Evolutionary conservation across 495 filamentous ascomycete species (phyloP).

Genomic region (Tuber indicum): DNA sequence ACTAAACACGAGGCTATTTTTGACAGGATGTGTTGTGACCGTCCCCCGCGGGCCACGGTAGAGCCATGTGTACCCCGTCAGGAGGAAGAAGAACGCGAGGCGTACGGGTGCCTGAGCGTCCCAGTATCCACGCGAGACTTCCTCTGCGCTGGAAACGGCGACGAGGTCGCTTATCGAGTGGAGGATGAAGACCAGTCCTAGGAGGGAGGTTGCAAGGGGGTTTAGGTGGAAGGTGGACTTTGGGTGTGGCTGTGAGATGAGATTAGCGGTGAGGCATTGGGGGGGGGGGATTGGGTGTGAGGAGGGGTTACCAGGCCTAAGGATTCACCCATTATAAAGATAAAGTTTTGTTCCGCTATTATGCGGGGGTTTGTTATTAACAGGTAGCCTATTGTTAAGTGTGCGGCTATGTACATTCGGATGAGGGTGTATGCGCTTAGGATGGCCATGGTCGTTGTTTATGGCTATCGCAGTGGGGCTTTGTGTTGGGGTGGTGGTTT

Average conservation of each 20-base stretch:
- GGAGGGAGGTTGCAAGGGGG: slow-evolving; percentile 34
- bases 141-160: slow-evolving; percentile 22
- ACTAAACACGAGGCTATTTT: slow-evolving; percentile 37
- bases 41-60: slow-evolving; percentile 31
- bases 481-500: background rate
- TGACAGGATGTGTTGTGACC: slow-evolving; percentile 15
- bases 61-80: slow-evolving; percentile 33
- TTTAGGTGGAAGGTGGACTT: slow-evolving; percentile 28
- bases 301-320: slow-evolving; percentile 32
- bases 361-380: slow-evolving; percentile 22
- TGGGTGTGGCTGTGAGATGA: slow-evolving; percentile 28
- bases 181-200: slow-evolving; percentile 37
- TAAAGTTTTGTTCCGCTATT: slow-evolving; percentile 18
- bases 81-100: slow-evolving; percentile 40
- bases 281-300: background rate
- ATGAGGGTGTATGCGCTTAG: slow-evolving; percentile 32
- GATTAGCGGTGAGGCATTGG: slow-evolving; percentile 9
- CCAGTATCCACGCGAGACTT: slow-evolving; percentile 36
- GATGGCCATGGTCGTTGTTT: slow-evolving; percentile 20
- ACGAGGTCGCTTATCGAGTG: slow-evolving; percentile 31
- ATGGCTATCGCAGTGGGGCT: slow-evolving; percentile 1
- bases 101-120: slow-evolving; percentile 38
- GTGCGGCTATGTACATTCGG: slow-evolving; percentile 23
- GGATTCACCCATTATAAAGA: slow-evolving; percentile 37
- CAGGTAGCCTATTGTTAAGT: slow-evolving; percentile 23